A percentile compares a stretch with the other conserved stretches of the same genome.
Evolutionary conservation across 106 monocot species (phyloP).

Genomic region (Acorus calamus): DNA sequence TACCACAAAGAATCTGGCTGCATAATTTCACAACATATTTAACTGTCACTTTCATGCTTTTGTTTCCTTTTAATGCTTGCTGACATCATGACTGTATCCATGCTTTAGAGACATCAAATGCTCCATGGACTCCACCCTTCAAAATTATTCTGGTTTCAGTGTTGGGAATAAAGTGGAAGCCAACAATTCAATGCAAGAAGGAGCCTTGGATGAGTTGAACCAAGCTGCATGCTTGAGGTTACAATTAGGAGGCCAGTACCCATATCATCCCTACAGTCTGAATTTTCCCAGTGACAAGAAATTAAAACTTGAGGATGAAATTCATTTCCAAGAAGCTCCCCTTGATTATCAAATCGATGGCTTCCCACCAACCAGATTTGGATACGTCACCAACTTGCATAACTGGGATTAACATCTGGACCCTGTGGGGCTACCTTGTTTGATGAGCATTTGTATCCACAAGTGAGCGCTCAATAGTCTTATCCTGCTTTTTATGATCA

Average conservation of each 20-base stretch:
- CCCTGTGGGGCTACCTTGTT: neutral
- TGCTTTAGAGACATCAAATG: neutral
- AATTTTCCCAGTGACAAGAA: neutral
- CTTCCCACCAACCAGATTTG: neutral
- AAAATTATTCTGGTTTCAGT: neutral
- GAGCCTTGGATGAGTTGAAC: neutral
- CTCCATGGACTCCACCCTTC: neutral
- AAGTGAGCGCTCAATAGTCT: neutral
- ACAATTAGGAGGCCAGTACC: slow-evolving; percentile 1
- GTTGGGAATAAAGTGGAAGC: neutral
- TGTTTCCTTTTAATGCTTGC: neutral
- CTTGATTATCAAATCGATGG: neutral
- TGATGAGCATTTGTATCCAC: neutral
- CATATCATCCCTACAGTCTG: neutral
- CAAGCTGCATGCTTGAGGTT: neutral
- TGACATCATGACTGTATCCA: neutral
- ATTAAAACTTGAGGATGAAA: neutral
- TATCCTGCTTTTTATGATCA: neutral
- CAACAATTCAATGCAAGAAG: neutral
- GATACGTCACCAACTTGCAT: neutral
- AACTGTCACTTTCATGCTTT: neutral
- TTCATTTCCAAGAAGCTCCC: neutral
- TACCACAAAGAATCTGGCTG: no score
- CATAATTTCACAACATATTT: neutral
- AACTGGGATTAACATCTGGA: neutral